Conservation (phyloP, 495 filamentous ascomycete genomes). For the Podospora pseudopauciseta region DNA sequence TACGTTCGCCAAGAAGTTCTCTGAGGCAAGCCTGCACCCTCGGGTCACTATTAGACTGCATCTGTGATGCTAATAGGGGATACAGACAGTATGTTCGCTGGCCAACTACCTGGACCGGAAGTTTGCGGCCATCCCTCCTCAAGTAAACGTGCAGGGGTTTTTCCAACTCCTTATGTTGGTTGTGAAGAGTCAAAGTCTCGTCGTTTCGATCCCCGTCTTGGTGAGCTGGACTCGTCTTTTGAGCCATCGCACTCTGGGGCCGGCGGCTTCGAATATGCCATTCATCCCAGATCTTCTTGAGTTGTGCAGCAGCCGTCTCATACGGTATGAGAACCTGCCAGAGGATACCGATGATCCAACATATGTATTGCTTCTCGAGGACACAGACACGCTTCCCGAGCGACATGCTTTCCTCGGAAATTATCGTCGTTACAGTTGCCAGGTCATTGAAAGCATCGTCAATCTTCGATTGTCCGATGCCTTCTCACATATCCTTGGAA, state of each 20-base stretch:
- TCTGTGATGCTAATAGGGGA: constrained; percentile 23
- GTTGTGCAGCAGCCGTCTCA: constrained; percentile 68
- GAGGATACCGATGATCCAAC: constrained; percentile 76
- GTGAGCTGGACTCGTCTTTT: constrained; percentile 83
- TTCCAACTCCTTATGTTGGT: constrained; percentile 75
- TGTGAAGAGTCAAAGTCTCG: constrained; percentile 78
- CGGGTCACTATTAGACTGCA: not conserved
- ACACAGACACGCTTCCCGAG: constrained; percentile 93
- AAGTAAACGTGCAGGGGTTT: constrained; percentile 65
- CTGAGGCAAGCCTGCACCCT: constrained; percentile 54
- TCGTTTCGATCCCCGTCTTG: constrained; percentile 88
- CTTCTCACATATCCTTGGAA: constrained; percentile 75
- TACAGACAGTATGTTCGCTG: constrained; percentile 75
- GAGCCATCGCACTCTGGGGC: constrained; percentile 59
- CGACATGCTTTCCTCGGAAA: constrained; percentile 96
- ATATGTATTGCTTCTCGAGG: constrained; percentile 77
- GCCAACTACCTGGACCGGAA: constrained; percentile 79
- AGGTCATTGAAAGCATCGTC: constrained; percentile 80
- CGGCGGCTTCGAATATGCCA: constrained; percentile 59
- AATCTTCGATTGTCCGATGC: constrained; percentile 76
- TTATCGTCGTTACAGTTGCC: constrained; percentile 83
- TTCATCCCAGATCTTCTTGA: constrained; percentile 74
- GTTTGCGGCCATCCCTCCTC: constrained; percentile 53
- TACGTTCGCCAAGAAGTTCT: constrained; percentile 84
- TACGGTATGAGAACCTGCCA: constrained; percentile 81